Base-by-base conservation (phyloP, 2,329 filamentous ascomycete genomes). In the Trichoderma simmonsii region DNA sequence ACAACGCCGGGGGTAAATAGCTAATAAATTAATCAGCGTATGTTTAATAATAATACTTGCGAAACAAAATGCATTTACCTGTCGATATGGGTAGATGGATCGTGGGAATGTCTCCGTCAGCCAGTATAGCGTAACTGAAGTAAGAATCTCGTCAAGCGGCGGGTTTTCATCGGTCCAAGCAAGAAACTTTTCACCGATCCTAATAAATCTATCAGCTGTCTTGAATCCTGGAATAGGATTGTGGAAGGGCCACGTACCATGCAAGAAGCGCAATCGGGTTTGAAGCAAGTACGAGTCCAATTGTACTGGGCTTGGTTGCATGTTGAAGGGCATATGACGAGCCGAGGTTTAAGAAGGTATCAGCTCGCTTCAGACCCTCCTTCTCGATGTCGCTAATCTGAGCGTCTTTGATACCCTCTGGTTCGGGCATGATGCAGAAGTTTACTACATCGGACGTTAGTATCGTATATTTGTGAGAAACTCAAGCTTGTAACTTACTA, bases 151-250 rank as follows among this genome's bases (percentile, higher is more conserved):
- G 1, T 67, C 51, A 51, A 71, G 28, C 21, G 69, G 34, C 4
- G 62, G 60, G 12, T 64, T 11, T 9, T 71, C 69, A 24, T 71
- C 62, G 26, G 60, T 66, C 69, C 69, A 71, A 11, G 61, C 60
- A 14, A 71, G 62, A 18, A 71, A 71, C 7, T 71, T 71, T 36
- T 71, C 69, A 12, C 60, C 69, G 26, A 71, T 71, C 65, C 65
- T 68, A 59, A 1, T 6, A 32, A 11, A n/a, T 68, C 3, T 6
- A 8, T 51, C 30, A 68, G 34, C 11, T 8, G 4, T 5, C 18
- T 30, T 8, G 1, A 1, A 24, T 24, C 11, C 9, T 11, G 54
- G 21, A 14, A 15, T 51, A 14, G 6, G 2, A 15, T 59, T 12
- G 8, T 26, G 3, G 7, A 8, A 6, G 5, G 9, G 2, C 11